phyloP scores from a whole-genome alignment of 164 flowering plant species.

The Cinnamomum chago region DNA sequence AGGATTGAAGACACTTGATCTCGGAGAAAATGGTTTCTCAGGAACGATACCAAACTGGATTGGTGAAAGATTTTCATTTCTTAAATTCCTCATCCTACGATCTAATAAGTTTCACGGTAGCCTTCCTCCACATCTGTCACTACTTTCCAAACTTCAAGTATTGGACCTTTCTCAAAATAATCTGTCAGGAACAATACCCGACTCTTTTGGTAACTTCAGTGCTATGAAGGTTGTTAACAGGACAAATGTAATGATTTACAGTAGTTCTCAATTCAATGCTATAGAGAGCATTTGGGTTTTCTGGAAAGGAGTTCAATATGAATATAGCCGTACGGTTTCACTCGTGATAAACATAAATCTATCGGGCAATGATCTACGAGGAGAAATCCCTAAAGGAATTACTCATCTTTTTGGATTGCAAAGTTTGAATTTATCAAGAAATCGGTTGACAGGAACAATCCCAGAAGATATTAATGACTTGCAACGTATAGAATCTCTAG shows the following conservation, averaged over 20 bases:
- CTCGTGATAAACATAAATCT: conserved; percentile 5
- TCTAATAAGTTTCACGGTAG: neutral
- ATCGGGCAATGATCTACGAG: conserved; percentile 1
- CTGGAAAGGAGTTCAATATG: neutral
- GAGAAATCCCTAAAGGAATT: conserved; percentile 5
- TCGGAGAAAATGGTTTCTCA: neutral
- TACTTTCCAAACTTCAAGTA: neutral
- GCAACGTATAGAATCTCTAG: neutral
- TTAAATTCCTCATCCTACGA: neutral
- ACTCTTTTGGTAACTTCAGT: neutral
- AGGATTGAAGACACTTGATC: neutral
- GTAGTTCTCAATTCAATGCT: neutral
- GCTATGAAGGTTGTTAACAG: neutral
- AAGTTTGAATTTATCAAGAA: conserved; percentile 2
- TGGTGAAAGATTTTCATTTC: neutral
- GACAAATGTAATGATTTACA: neutral
- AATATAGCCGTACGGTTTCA: neutral
- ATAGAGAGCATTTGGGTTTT: neutral
- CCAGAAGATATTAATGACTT: neutral
- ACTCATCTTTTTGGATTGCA: neutral
- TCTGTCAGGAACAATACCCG: conserved; percentile 4
- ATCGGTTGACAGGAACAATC: neutral
- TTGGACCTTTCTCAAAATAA: conserved; percentile 4
- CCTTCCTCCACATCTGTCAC: conserved; percentile 1
- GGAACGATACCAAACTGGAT: conserved; percentile 4